A percentile compares a stretch with the other conserved stretches of the same genome.
These are phyloP conservation scores for Buddleja alternifolia DNA, from an alignment of 257 asterid genomes.

Conservation along the genomic window DNA sequence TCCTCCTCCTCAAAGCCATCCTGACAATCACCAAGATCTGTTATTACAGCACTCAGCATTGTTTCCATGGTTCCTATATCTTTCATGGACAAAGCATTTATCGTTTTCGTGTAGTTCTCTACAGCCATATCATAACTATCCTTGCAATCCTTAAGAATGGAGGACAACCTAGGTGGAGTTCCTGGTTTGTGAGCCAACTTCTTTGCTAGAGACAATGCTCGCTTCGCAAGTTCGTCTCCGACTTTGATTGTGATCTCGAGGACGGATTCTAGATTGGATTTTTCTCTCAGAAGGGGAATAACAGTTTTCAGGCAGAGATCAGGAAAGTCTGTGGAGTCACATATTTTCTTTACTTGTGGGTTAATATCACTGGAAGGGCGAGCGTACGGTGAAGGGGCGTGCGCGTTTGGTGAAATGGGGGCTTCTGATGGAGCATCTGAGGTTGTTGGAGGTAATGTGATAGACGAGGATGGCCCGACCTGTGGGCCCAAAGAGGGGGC, in stretches of 20 bases:
- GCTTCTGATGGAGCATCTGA: no score
- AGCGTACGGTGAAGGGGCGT: no score
- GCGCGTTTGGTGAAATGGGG: no score
- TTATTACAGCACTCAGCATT: constrained; percentile 35
- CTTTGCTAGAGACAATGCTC: background rate
- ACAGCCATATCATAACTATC: constrained; percentile 31
- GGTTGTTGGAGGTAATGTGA: no score
- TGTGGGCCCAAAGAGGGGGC: no score
- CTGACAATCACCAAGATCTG: constrained; percentile 31
- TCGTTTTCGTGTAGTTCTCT: constrained; percentile 24
- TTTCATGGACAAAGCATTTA: constrained; percentile 2
- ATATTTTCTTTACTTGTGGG: constrained; percentile 24
- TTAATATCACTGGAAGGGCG: background rate
- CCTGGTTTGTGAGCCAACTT: constrained; percentile 21
- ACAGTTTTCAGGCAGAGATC: constrained; percentile 36
- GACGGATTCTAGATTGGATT: background rate
- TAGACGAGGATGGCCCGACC: no score
- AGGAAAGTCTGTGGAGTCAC: constrained; percentile 40
- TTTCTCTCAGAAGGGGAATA: constrained; percentile 18
- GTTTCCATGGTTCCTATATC: constrained; percentile 30
- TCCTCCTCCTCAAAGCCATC: constrained; percentile 6
- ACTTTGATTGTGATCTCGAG: constrained; percentile 28
- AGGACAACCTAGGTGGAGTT: constrained; percentile 20
- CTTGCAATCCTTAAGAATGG: constrained; percentile 28
- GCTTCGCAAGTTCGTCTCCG: constrained; percentile 25